Base-by-base conservation (phyloP, 768 basidiomycete species). In the Kwoniella bestiolae region DNA sequence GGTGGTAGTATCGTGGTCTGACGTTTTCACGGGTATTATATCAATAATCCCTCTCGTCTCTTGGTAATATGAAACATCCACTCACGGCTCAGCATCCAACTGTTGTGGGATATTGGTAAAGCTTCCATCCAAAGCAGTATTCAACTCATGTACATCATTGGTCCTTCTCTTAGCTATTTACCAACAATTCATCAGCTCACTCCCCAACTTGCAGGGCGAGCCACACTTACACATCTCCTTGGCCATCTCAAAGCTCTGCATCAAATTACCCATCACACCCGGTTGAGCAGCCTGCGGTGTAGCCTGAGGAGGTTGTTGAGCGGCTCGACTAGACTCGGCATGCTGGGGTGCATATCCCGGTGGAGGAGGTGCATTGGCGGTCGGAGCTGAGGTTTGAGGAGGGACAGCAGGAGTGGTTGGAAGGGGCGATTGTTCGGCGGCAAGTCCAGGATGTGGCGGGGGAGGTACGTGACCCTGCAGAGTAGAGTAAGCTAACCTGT, bases 1-100 rank as follows among this genome's bases (percentile, higher is more conserved):
- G 95, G 26, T 93, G 89, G 77, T 98, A 98, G 81, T 98, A 97
- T 75, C 94, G 92, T 25, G 96, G 94, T 84, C 94, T 97, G 23
- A 26, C 50, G 16, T 2, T 12, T 31, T 12, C 21, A 11, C 7
- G 16, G n/a, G n/a, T n/a, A n/a, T n/a, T 49, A 28, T 28, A 23
- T 49, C 47, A 49, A 21, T 29, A 44, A 1, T 41, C 38, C 8
- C 18, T 41, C 18, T 41, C 11, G 38, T 41, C 38, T 14, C 18
- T 41, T 41, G 31, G 5, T n/a, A 26, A 29, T 26, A n/a, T 23
- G 1, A 60, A 21, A 9, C 12, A 11, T 41, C 5, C 18, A 69
- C 83, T 71, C 65, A 94, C 94, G 93, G 94, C 80, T 97, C 95
- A 6, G 94, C 94, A 77, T 99, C 96, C 64, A 90, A 86, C 23